Evolutionary conservation across 305 asterid species (phyloP), one percentile per base, ranked within the genome.

Genomic region (Solanum hybrid): DNA sequence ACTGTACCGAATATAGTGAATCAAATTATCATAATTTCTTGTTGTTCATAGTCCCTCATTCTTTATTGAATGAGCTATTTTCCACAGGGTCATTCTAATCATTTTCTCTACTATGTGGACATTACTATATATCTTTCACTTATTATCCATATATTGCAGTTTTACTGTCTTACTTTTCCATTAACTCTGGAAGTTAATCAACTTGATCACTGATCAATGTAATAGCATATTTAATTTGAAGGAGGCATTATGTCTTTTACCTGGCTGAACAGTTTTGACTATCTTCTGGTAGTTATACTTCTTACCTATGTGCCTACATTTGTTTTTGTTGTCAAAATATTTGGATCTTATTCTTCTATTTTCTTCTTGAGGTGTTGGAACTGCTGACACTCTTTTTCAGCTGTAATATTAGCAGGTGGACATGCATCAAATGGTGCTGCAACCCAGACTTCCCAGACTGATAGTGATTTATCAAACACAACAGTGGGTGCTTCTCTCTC

Each of bases 381-480:
- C 51, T 85, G 42, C 46, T 78, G 90, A 88, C 34, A 60, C 86
- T 26, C 29, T 79, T 79, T 88, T 36, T n/a, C 86, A 88, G 87
- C 69, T 60, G 90, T 88, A 42, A 51, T 88, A 32, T 94, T 96
- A 90, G 90, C 98, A 27, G 99, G 99, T 91, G 99, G 98, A 92
- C 93, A 92, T 93, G 93, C 96, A 40, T 46, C 94, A 90, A 96
- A 95, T 91, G 98, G 96, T 91, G 90, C 85, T 91, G 89, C 90
- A 86, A 92, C 94, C 86, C 97, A 94, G 89, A 95, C 93, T 73
- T 94, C 89, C 34, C 93, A 96, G 93, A 80, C 95, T 80, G 98
- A 94, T 90, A 86, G 78, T 24, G 97, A 96, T 90, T 89, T 95
- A 81, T 92, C 98, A 86, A 97, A 97, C 92, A 96, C 99, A 85